Evolutionary conservation across 1,284 basidiomycete genomes (phyloP).

Genomic region (Cryptococcus maquisensis): DNA sequence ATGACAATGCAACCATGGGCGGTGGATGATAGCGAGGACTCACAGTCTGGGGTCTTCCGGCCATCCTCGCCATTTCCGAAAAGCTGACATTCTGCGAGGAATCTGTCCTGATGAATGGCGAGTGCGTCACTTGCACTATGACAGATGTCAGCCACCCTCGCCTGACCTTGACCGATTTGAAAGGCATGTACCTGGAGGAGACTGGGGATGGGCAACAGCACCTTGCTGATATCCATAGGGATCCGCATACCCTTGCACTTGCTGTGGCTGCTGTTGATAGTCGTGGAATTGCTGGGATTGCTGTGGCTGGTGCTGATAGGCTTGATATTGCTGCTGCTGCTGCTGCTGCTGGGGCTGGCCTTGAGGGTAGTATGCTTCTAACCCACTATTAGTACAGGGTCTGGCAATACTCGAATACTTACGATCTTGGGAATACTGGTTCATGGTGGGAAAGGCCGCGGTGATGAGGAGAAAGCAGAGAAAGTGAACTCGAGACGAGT

Average conservation of each 20-base stretch:
- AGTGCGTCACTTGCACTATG: conserved; percentile 50
- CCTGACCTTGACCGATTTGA: not conserved
- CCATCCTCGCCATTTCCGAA: conserved; percentile 62
- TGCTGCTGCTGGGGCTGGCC: not conserved
- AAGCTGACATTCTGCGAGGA: conserved; percentile 54
- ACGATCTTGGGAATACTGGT: too few relatives aligned
- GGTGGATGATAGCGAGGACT: conserved; percentile 41
- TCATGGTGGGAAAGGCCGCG: too few relatives aligned
- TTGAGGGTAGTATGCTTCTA: too few relatives aligned
- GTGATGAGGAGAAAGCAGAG: not conserved
- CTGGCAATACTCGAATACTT: too few relatives aligned
- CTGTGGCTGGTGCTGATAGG: not conserved
- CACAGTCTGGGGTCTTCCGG: conserved; percentile 75
- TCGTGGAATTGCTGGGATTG: conserved; percentile 2
- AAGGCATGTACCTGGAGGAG: not conserved
- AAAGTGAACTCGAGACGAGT: too few relatives aligned
- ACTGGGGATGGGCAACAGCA: not conserved
- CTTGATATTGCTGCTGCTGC: conserved; percentile 7
- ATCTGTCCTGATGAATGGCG: conserved; percentile 65
- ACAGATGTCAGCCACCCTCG: not conserved
- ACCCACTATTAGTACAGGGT: too few relatives aligned
- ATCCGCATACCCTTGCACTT: not conserved
- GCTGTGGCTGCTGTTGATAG: conserved; percentile 5
- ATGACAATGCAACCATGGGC: not conserved
- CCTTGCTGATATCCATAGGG: conserved; percentile 2